phyloP scores from a whole-genome alignment of 1,284 basidiomycete genomes.

The Naganishia liquefaciens region DNA sequence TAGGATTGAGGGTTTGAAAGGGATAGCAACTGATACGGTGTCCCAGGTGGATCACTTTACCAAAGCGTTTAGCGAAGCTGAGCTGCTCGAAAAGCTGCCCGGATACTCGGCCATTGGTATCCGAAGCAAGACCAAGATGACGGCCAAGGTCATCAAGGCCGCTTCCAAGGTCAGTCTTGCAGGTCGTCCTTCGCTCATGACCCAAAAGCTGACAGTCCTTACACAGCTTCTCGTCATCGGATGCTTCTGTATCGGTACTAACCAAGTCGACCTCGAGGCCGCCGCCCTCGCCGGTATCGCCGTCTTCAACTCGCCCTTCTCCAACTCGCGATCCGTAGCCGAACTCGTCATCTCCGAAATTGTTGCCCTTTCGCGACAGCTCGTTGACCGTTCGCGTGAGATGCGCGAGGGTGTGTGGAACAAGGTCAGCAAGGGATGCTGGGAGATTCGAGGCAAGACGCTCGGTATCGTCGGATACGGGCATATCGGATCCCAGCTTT shows the following conservation, averaged over 20 bases:
- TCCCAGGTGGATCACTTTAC: slow-evolving; percentile 82
- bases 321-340: slow-evolving; percentile 98
- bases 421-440: slow-evolving; percentile 97
- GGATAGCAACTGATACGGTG: neutral
- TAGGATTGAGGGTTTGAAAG: neutral
- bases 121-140: slow-evolving; percentile 95
- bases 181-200: slow-evolving; percentile 19
- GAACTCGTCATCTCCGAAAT: slow-evolving; percentile 96
- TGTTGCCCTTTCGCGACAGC: slow-evolving; percentile 90
- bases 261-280: slow-evolving; percentile 89
- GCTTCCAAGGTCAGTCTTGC: slow-evolving; percentile 66
- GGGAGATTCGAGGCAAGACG: slow-evolving; percentile 97
- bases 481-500: slow-evolving; percentile 96
- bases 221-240: slow-evolving; percentile 88
- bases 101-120: slow-evolving; percentile 95
- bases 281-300: slow-evolving; percentile 89
- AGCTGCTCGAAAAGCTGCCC: slow-evolving; percentile 83
- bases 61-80: slow-evolving; percentile 85
- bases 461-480: slow-evolving; percentile 98
- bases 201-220: neutral
- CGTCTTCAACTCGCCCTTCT: slow-evolving; percentile 99
- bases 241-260: slow-evolving; percentile 99
- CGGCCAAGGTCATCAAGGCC: slow-evolving; percentile 81
- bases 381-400: slow-evolving; percentile 85
- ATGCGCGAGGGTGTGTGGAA: slow-evolving; percentile 93